phyloP scores from a whole-genome alignment of 1,284 basidiomycete species.

The Cryptococcus amylolentus region DNA sequence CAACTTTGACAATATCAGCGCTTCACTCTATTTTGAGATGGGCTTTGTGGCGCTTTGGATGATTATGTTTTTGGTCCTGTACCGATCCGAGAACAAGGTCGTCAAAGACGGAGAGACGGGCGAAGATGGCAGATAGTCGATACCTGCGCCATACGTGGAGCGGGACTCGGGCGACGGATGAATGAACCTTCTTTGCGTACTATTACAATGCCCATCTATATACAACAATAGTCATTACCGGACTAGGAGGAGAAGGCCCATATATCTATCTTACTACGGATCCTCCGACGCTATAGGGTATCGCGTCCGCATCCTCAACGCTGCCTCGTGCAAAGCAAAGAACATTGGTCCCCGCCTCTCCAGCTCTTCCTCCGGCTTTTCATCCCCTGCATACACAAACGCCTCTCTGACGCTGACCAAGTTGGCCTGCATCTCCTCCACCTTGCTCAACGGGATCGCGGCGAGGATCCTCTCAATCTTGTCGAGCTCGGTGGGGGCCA shows the following conservation, averaged over 20 bases:
- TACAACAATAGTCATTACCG: no score
- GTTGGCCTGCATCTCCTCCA: conserved; percentile 51
- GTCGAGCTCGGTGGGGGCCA: conserved; percentile 50
- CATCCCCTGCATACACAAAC: conserved; percentile 51
- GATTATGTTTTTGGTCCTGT: background rate
- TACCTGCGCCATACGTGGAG: background rate
- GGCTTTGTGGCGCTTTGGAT: background rate
- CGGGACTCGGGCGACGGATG: background rate
- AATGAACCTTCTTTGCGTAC: no score
- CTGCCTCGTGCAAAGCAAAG: conserved; percentile 49
- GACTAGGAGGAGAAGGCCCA: background rate
- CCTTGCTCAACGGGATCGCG: conserved; percentile 43
- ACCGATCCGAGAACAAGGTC: background rate
- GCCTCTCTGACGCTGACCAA: conserved; percentile 50
- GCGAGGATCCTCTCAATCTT: conserved; percentile 49
- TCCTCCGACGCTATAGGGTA: conserved; percentile 29
- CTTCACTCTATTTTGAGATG: conserved; percentile 22
- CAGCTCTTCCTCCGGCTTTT: conserved; percentile 42
- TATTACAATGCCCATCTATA: no score
- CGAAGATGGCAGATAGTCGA: no score
- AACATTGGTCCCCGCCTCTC: conserved; percentile 48
- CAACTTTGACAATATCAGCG: conserved; percentile 37
- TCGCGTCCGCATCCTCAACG: conserved; percentile 44
- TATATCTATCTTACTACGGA: no score
- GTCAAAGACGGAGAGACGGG: no score